Percentiles rank a stretch among this genome's conserved stretches.
Evolutionary conservation across 257 asterid genomes (phyloP).

Genomic region (Nicotiana attenuata): DNA sequence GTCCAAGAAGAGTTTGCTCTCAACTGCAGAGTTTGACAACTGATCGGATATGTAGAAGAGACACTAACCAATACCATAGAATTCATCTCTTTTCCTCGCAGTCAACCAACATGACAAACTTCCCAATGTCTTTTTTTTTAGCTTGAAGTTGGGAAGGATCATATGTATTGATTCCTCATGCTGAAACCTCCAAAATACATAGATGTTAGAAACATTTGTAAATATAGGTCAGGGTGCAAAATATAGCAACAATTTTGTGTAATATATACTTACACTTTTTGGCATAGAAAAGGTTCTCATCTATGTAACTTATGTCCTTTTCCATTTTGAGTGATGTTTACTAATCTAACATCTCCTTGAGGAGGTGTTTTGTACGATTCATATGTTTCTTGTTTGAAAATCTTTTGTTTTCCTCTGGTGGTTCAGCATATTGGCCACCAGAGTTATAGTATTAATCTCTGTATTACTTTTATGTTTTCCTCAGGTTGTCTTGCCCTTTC

Average conservation of each 20-base stretch:
- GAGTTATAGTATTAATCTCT: neutral
- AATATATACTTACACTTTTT: neutral
- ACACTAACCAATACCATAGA: slow-evolving; percentile 13
- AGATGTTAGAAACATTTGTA: slow-evolving; percentile 5
- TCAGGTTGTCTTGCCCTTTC: neutral
- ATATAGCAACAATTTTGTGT: neutral
- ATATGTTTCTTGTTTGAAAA: no score
- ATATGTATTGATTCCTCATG: neutral
- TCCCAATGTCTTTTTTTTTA: slow-evolving; percentile 15
- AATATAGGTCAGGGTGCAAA: slow-evolving; percentile 7
- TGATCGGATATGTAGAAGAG: neutral
- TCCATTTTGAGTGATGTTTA: neutral
- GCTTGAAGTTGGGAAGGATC: slow-evolving; percentile 18
- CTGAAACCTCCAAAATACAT: neutral
- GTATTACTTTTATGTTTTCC: neutral
- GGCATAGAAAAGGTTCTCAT: neutral
- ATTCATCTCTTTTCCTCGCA: neutral
- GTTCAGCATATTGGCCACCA: no score
- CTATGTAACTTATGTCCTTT: neutral
- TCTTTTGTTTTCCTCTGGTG: no score
- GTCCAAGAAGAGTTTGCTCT: neutral
- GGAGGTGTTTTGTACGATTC: no score
- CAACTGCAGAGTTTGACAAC: neutral
- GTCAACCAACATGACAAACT: neutral
- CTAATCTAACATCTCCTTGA: neutral